Evolutionary conservation across 1,284 basidiomycete genomes (phyloP), one percentile per base, ranked within the genome.

Genomic region (Boletellus deceptivus): DNA sequence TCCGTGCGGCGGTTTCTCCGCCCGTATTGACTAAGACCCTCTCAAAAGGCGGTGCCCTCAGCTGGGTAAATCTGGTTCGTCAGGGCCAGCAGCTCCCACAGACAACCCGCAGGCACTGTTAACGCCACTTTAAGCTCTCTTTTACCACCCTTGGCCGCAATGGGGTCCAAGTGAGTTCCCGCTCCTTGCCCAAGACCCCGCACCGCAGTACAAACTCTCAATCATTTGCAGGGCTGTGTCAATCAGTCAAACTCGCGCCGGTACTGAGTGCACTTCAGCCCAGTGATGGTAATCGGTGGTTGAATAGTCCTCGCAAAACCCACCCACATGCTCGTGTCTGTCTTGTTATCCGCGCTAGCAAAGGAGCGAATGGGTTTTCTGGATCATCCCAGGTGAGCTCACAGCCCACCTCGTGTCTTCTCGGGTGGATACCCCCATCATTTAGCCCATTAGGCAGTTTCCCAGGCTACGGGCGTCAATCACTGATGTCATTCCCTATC

Each of bases 21-120:
- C 34, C 52, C 8, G 18, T 37, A 46, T 60, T 52, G 55, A 55
- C 50, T 47, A 62, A 61, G 61, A 50, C 42, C 22, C 38, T 34
- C 38, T 24, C 24, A 39, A 43, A 55, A 53, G 62, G 61, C 62
- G 45, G 62, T 63, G 61, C 49, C 36, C 38, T 33, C 36, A 37
- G 29, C 50, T 49, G 60, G 31, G 57, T 52, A 62, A 58, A 61
- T 65, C 59, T 6, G 54, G 57, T 41, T 44, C 18, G 6, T 50
- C 60, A 61, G 56, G 61, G 61, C 43, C 44, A 20, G 14, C n/a
- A 40, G 9, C 45, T 34, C 41, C 59, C 59, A 59, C 42, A 48
- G 41, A 48, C 40, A 20, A 31, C 17, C 17, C 37, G 6, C 41
- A 38, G 25, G 17, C 47, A 20, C 20, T 40, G 44, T 38, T 25